Evolutionary conservation across 192 early-diverging fungal species (phyloP), one percentile per base, ranked within the genome.

Genomic region (Neocallimastix lanati): DNA sequence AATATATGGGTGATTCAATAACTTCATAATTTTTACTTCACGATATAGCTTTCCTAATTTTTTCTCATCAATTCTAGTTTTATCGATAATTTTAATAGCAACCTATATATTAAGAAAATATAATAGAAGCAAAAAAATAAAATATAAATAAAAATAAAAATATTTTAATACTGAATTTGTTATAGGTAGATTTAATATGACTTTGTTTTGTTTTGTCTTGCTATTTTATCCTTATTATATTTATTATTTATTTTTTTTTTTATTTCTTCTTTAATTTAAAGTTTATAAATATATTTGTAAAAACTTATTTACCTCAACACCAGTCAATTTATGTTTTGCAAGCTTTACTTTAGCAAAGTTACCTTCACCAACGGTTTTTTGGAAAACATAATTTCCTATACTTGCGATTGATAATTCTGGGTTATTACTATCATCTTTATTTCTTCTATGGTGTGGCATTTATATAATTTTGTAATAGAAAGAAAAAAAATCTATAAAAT

Each of bases 311-410:
- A 67, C 50, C 50, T 67, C 50, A n/a, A 67, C 50, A n/a, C 50
- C 50, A 9, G 50, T 67, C n/a, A 67, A n/a, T 67, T 67, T 67
- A 82, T 99, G 95, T 82, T 93, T 90, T 4, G 94, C 95, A 18
- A 98, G 88, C 86, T 99, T 99, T 80, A 97, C 96, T 85, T 99
- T 97, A 79, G 94, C 96, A 87, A 97, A 97, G 88, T 99, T 96
- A 78, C 96, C 97, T 86, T 97, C 96, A 78, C 96, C 96, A 15
- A 99, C 89, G 28, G 96, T 98, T 86, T 99, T 96, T 77, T 96
- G 88, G 80, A 99, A 89, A 21, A 95, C 83, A 87, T 99, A 99
- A 79, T 95, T 94, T 12, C 96, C 93, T 84, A 95, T 87, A 30
- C 83, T 82, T 28, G 80, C 80, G 15, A 88, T 37, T 28, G 76